Evolutionary conservation across 2,329 filamentous ascomycete genomes (phyloP).

Genomic region (Beauveria sp.): DNA sequence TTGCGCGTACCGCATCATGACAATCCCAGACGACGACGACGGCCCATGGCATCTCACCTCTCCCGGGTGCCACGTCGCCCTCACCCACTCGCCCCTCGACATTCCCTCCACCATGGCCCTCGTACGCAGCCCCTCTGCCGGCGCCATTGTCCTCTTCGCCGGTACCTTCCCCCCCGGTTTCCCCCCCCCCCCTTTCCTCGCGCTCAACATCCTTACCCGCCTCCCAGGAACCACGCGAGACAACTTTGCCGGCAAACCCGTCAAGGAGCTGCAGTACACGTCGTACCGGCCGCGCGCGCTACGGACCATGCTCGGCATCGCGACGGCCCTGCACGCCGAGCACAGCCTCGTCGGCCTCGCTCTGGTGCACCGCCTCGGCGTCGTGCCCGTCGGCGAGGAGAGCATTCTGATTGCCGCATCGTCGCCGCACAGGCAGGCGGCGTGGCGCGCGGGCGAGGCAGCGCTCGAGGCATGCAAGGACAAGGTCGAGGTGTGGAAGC

Average conservation of each 20-base stretch:
- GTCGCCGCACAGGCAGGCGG: slow-evolving; percentile 71
- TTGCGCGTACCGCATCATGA: not conserved
- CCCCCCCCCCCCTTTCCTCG: not conserved
- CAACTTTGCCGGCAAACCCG: slow-evolving; percentile 62
- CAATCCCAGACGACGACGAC: slow-evolving; percentile 6
- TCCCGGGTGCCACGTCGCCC: slow-evolving; percentile 54
- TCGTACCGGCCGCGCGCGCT: slow-evolving; percentile 66
- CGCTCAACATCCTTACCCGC: not conserved
- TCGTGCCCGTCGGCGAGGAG: slow-evolving; percentile 84
- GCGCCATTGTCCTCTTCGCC: slow-evolving; percentile 69
- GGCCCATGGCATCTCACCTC: slow-evolving; percentile 35
- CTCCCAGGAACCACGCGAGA: slow-evolving; percentile 65
- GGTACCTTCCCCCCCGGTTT: slow-evolving; percentile 36
- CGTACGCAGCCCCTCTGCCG: slow-evolving; percentile 65
- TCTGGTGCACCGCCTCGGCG: slow-evolving; percentile 77
- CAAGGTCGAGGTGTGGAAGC: slow-evolving; percentile 90
- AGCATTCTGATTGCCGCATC: slow-evolving; percentile 86
- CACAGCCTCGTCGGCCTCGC: slow-evolving; percentile 66
- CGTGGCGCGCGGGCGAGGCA: slow-evolving; percentile 84
- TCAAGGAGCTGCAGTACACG: slow-evolving; percentile 67
- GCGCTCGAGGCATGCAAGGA: slow-evolving; percentile 80
- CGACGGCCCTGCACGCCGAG: slow-evolving; percentile 44
- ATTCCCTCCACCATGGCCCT: slow-evolving; percentile 50
- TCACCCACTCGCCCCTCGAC: slow-evolving; percentile 58
- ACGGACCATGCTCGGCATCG: slow-evolving; percentile 59